These are phyloP conservation scores for Heliosperma pusillum DNA, from an alignment of 148 eudicot genomes.

Conservation along the genomic window DNA sequence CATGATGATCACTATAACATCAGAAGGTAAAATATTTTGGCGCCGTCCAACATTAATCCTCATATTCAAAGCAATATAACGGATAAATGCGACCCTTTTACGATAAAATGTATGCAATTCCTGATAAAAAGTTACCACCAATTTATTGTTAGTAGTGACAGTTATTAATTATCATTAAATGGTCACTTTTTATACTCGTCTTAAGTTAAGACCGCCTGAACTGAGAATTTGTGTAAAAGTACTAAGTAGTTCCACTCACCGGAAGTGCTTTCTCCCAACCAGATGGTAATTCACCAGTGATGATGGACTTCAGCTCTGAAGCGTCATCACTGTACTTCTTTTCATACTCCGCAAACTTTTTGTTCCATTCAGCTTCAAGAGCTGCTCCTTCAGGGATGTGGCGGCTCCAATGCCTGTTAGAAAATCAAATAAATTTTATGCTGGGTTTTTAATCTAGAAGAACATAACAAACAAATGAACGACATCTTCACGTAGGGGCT, in stretches of 20 bases:
- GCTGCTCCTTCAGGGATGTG: conserved; percentile 82
- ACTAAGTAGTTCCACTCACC: conserved; percentile 48
- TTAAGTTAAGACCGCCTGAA: too few species aligned
- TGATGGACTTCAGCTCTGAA: conserved; percentile 78
- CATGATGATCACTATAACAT: not conserved
- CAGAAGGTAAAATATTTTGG: not conserved
- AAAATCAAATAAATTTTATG: conserved; percentile 1
- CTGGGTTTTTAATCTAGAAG: conserved; percentile 6
- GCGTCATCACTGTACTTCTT: conserved; percentile 88
- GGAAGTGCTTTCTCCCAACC: conserved; percentile 99
- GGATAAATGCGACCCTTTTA: too few species aligned
- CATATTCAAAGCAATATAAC: too few species aligned
- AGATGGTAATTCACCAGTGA: conserved; percentile 70
- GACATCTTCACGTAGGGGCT: conserved; percentile 14
- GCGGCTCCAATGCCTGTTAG: conserved; percentile 95
- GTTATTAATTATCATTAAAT: too few species aligned
- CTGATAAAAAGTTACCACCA: too few species aligned
- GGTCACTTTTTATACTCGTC: too few species aligned
- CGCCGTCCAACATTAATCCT: not conserved
- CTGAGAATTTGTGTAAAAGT: too few species aligned
- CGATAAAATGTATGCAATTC: too few species aligned
- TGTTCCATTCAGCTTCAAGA: conserved; percentile 89
- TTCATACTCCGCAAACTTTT: conserved; percentile 82
- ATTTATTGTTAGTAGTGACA: too few species aligned
- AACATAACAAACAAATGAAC: not conserved